phyloP scores from a whole-genome alignment of 148 eudicot species.

The Pharnaceum exiguum region DNA sequence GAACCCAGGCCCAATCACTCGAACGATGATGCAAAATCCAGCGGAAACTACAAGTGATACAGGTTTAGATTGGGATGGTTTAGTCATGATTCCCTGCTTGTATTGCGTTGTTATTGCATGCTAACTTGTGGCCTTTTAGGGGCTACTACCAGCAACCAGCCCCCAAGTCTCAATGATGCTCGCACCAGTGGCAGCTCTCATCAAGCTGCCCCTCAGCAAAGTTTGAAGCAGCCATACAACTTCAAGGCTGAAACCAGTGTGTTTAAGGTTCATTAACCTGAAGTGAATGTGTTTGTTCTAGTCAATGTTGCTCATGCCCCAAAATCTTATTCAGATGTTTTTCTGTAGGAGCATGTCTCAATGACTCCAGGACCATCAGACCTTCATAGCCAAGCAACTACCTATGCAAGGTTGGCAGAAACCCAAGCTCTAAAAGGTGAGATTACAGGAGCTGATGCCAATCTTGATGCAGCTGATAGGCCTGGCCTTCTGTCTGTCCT shows the following conservation, averaged over 20 bases:
- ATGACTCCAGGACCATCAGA: slow-evolving; percentile 36
- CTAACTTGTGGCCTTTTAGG: slow-evolving; percentile 6
- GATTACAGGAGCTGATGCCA: slow-evolving; percentile 20
- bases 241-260: slow-evolving; percentile 25
- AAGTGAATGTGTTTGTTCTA: neutral
- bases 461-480: slow-evolving; percentile 35
- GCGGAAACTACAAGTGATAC: slow-evolving; percentile 22
- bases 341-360: slow-evolving; percentile 28
- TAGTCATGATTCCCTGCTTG: neutral
- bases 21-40: slow-evolving; percentile 58
- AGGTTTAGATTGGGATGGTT: slow-evolving; percentile 27
- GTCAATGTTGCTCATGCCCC: neutral
- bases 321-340: slow-evolving; percentile 8
- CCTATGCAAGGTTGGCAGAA: slow-evolving; percentile 67
- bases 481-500: slow-evolving; percentile 70
- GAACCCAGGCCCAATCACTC: slow-evolving; percentile 82
- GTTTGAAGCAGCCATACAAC: slow-evolving; percentile 8
- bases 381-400: slow-evolving; percentile 67
- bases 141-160: slow-evolving; percentile 15
- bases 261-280: slow-evolving; percentile 23
- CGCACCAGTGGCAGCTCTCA: slow-evolving; percentile 4
- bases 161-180: slow-evolving; percentile 18
- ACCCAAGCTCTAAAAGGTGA: slow-evolving; percentile 31
- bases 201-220: slow-evolving; percentile 8
- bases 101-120: neutral